Evolutionary conservation across 176 grass and related monocot genomes (phyloP).

Genomic region (Carex myosuroides): DNA sequence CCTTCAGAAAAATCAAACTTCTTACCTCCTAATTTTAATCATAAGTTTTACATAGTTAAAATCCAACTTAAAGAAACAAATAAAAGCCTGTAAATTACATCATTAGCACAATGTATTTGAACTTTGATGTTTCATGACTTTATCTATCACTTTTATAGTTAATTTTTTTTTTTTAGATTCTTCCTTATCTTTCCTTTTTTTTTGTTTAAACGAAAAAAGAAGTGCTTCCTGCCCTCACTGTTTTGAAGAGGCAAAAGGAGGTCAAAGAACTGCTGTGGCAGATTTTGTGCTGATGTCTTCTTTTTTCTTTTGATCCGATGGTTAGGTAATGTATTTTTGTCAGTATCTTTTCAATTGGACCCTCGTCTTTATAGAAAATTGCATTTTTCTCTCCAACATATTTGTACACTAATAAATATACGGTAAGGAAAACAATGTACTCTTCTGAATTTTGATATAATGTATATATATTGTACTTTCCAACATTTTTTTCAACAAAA

Average conservation of each 20-base stretch:
- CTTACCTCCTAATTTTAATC: not conserved
- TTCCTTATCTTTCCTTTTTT: too few species aligned
- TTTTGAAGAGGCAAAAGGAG: not conserved
- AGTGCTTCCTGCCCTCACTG: not conserved
- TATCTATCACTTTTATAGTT: not conserved
- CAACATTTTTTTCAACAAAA: not conserved
- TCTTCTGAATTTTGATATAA: not conserved
- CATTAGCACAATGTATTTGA: not conserved
- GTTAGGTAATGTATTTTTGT: not conserved
- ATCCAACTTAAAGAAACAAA: not conserved
- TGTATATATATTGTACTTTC: not conserved
- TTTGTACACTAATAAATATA: not conserved
- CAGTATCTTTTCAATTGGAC: not conserved
- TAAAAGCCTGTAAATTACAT: constrained; percentile 3
- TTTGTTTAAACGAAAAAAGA: not conserved
- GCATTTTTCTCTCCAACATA: not conserved
- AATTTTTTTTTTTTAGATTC: not conserved
- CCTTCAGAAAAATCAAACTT: not conserved
- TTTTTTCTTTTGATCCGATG: not conserved
- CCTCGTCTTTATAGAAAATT: not conserved
- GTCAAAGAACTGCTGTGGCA: constrained; percentile 13
- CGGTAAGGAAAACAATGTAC: not conserved
- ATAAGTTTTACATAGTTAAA: not conserved
- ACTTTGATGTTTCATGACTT: not conserved
- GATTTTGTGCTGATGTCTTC: not conserved